Base-by-base conservation (phyloP, 495 filamentous ascomycete genomes). In the Bacidia gigantensis region DNA sequence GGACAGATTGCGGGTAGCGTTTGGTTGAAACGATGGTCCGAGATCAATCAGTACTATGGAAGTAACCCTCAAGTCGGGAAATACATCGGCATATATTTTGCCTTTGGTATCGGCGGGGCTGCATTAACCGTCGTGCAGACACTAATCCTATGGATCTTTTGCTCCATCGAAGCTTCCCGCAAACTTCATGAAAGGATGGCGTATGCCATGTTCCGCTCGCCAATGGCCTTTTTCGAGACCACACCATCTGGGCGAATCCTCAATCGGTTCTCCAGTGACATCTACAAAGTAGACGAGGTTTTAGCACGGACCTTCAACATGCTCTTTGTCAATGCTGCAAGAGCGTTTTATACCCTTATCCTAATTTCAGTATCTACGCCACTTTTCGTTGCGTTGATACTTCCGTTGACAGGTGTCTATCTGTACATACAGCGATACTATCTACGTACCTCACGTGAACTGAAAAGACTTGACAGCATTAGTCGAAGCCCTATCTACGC, bases 131-230 rank as follows among this genome's bases (percentile, higher is more conserved):
- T 96, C 40, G 59, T 92, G 32, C 93, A 99, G 68, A 95, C 90
- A 24, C 70, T 99, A 51, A 89, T 99, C 53, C 72, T 99, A 18
- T 97, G 90, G 90, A 95, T 99, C 56, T 96, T 96, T 70, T 99
- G 93, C 68, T 95, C 93, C 2, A 96, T 99, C 55, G 89, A 97
- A 76, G 93, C 93, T 46, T 95, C 89, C 38, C 79, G 89, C 18
- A 97, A 97, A 67, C 76, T 99, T 24, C 93, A 99, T 65, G 90
- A 99, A 68, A 80, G 87, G 53, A 99, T 99, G 93, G 93, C 93
- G 41, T 89, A 84, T 58, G 87, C 93, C 3, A 97, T 97, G 59
- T 99, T 99, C 73, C 81, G 92, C 62, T 92, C 88, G 14, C 93
- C 93, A 22, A 99, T 99, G 93, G 88, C 78, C 59, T 99, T 99